These are phyloP conservation scores for Pisolithus microcarpus DNA, from an alignment of 768 basidiomycete species.

Conservation along the genomic window DNA sequence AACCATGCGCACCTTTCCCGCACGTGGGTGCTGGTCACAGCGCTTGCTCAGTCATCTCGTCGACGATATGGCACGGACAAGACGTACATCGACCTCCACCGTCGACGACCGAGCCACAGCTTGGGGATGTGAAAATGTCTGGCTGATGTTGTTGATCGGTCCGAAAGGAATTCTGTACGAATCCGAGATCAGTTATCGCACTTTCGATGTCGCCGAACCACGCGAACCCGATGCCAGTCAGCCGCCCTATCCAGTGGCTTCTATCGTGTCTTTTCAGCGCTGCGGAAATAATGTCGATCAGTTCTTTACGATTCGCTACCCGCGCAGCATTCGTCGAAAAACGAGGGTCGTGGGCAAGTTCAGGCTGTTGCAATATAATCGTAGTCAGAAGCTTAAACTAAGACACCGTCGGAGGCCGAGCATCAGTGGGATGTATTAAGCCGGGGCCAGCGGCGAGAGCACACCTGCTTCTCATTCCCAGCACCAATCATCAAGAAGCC, in stretches of 20 bases:
- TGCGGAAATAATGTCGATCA: constrained; percentile 62
- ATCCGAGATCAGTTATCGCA: constrained; percentile 6
- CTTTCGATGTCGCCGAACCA: constrained; percentile 2
- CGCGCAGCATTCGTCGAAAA: constrained; percentile 72
- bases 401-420: neutral
- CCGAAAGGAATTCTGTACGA: constrained; percentile 66
- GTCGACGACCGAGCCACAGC: constrained; percentile 69
- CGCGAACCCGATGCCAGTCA: constrained; percentile 73
- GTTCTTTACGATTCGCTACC: constrained; percentile 65
- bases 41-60: constrained; percentile 12
- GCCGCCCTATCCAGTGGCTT: constrained; percentile 66
- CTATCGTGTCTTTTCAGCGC: constrained; percentile 50
- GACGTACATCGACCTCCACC: constrained; percentile 69
- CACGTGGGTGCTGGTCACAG: constrained; percentile 54
- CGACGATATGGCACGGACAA: neutral
- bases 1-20: constrained; percentile 71
- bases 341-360: constrained; percentile 50
- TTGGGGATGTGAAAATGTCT: constrained; percentile 87
- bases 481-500: constrained; percentile 93
- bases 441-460: constrained; percentile 1
- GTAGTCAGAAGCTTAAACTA: constrained; percentile 68
- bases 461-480: constrained; percentile 81
- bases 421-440: constrained; percentile 5
- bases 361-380: constrained; percentile 54
- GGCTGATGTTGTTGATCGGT: constrained; percentile 86